Conservation (phyloP, 2,329 filamentous ascomycete species). For the Aspergillus japonicus region DNA sequence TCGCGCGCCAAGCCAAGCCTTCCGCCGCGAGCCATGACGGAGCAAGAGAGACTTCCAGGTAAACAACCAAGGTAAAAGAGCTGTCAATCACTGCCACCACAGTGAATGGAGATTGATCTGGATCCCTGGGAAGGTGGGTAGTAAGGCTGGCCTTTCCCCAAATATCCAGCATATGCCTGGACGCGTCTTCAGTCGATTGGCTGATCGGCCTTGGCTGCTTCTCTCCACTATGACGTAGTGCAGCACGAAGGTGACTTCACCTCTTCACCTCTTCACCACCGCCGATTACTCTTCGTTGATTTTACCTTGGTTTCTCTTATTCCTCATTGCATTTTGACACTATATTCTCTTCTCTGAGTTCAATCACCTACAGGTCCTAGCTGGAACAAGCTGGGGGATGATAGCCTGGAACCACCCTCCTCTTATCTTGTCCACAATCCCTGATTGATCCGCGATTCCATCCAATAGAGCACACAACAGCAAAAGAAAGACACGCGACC, state of each 20-base stretch:
- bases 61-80: neutral
- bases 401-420: neutral
- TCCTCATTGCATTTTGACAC: neutral
- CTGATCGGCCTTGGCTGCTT: neutral
- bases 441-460: neutral
- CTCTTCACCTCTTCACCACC: neutral
- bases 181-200: slow-evolving; percentile 8
- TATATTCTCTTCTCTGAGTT: neutral
- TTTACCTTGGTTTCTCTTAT: neutral
- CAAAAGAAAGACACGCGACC: neutral
- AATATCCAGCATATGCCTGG: neutral
- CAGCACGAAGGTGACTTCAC: neutral
- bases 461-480: neutral
- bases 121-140: neutral
- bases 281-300: neutral
- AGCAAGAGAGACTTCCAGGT: neutral
- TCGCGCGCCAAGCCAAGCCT: neutral
- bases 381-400: slow-evolving; percentile 1
- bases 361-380: neutral
- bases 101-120: neutral
- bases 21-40: neutral
- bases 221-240: slow-evolving; percentile 39
- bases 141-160: neutral
- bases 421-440: neutral
- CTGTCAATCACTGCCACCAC: neutral